Evolutionary conservation across 352 stramenopile genomes (phyloP), one percentile per base, ranked within the genome.

Genomic region (Aphanomyces stellatus): DNA sequence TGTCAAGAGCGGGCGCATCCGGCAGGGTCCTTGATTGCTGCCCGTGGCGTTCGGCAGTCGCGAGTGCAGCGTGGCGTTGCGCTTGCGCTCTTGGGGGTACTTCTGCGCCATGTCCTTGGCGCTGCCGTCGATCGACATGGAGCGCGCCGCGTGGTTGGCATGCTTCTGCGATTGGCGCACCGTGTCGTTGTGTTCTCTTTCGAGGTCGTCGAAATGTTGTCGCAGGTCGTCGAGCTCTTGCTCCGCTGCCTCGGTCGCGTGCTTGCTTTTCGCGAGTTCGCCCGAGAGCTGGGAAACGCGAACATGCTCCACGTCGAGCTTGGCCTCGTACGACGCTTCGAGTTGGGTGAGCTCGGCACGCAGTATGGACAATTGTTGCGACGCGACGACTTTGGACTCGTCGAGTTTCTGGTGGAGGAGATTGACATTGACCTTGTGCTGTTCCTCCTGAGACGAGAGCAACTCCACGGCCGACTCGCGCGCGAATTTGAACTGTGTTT

Each of bases 1-100:
- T 10, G 76, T 76, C 40, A 92, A 87, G 37, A 96, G 71, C 3
- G 93, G 93, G 4, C 93, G 87, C 19, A 97, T 87, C 43, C 93
- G 85, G 67, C 89, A 97, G 61, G 97, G 95, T 4, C 98, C 93
- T 72, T 96, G 89, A 55, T 98, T 98, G 56, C 97, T 98, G 42
- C 92, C 92, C 60, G 88, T 93, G 0, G 98, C 79, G 25, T 83
- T 92, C 69, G 92, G 85, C 11, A 94, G 70, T 13, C 82, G 81
- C 5, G 83, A 94, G 17, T 91, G 70, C 28, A 94, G 70, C 22
- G 80, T 78, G 15, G 85, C 85, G 34, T 91, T 93, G 7, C 85
- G 81, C 1, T 78, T 86, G 43, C 83, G 78, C 72, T 97, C 90
- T 2, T 88, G 74, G 19, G 97, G 51, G 37, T 96, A 92, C 70